These are phyloP conservation scores for Cucumis hystrix DNA, from an alignment of 306 rosid species.

Conservation along the genomic window DNA sequence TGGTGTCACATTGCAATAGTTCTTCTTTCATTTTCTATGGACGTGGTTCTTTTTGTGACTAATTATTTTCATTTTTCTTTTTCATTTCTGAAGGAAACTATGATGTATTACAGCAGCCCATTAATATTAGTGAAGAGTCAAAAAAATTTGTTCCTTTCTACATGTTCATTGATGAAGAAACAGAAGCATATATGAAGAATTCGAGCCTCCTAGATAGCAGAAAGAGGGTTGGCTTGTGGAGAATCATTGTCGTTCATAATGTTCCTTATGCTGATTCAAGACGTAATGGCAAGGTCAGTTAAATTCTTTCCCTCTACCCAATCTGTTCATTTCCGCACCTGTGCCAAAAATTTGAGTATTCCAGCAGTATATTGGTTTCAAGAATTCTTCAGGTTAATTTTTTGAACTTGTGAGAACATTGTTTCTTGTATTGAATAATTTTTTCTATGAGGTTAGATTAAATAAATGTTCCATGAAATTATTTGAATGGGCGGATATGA, in stretches of 20 bases:
- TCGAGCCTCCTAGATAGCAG: constrained; percentile 51
- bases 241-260: constrained; percentile 67
- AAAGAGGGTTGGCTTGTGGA: constrained; percentile 80
- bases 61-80: constrained; percentile 15
- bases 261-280: constrained; percentile 76
- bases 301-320: background rate
- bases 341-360: background rate
- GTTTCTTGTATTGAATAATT: background rate
- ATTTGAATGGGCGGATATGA: background rate
- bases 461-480: background rate
- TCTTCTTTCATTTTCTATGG: background rate
- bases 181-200: constrained; percentile 72
- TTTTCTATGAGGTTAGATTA: background rate
- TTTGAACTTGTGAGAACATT: background rate
- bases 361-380: background rate
- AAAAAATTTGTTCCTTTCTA: constrained; percentile 59
- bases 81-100: constrained; percentile 56
- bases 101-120: constrained; percentile 87
- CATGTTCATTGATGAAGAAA: constrained; percentile 89
- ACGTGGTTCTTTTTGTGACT: background rate
- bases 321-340: background rate
- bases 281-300: constrained; percentile 91
- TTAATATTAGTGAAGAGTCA: constrained; percentile 56
- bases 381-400: background rate
- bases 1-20: background rate